Conservation (phyloP, 805 yeast species). For the Isabelozyma rhagii region DNA sequence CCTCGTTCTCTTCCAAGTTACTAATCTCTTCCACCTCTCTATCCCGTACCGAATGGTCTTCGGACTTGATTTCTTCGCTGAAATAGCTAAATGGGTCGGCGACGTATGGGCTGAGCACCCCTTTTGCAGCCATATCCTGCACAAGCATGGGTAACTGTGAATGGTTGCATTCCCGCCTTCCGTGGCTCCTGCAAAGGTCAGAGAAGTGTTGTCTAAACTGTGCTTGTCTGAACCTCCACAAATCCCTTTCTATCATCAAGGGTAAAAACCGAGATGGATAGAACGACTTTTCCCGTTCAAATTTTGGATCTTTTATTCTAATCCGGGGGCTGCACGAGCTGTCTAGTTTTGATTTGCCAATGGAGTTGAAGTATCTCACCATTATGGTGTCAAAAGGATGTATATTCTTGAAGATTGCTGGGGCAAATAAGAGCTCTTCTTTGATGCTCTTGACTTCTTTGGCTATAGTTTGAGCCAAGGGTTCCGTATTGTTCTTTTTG, state of each 20-base stretch:
- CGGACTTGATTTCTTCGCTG: background rate
- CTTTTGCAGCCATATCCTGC: background rate
- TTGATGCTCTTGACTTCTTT: background rate
- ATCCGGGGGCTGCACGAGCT: background rate
- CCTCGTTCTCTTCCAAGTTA: background rate
- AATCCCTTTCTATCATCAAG: background rate
- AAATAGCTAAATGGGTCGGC: background rate
- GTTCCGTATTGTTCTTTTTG: background rate
- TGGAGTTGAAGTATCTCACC: background rate
- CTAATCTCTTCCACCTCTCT: background rate
- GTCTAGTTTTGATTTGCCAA: background rate
- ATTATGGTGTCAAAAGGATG: background rate
- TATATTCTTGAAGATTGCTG: background rate
- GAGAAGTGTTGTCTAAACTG: background rate
- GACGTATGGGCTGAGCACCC: background rate
- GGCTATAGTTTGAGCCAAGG: background rate
- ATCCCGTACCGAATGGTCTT: background rate
- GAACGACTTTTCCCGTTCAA: background rate
- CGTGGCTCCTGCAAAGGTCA: background rate
- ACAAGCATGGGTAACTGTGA: background rate
- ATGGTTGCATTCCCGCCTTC: background rate
- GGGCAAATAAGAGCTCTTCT: background rate
- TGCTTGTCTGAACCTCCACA: background rate
- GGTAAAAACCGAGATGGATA: background rate
- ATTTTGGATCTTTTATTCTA: background rate